Percentiles rank a stretch among this genome's conserved stretches.
These are phyloP conservation scores for Pleurotus pulmonarius DNA, from an alignment of 768 basidiomycete genomes.

Conservation along the genomic window DNA sequence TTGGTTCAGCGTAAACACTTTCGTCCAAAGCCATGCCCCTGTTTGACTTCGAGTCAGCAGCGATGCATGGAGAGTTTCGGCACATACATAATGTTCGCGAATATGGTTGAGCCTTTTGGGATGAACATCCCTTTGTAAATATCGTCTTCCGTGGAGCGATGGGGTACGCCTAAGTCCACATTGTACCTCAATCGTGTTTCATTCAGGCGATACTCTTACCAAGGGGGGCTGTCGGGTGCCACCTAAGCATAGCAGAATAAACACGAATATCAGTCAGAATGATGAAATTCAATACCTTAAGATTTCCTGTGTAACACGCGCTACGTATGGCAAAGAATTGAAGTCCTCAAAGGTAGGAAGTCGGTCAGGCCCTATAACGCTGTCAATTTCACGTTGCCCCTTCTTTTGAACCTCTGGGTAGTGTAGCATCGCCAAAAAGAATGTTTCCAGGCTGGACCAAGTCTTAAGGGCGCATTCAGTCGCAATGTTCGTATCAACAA, in stretches of 20 bases:
- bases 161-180: constrained; percentile 16
- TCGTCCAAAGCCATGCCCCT: constrained; percentile 24
- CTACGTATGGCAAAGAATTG: constrained; percentile 21
- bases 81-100: constrained; percentile 18
- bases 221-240: constrained; percentile 14
- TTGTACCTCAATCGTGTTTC: constrained; percentile 13
- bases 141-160: constrained; percentile 6
- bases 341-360: constrained; percentile 23
- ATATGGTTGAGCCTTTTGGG: constrained; percentile 12
- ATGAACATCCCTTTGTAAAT: constrained; percentile 13
- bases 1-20: constrained; percentile 19
- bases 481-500: no score
- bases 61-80: no score
- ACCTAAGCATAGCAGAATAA: constrained; percentile 7
- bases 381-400: constrained; percentile 27
- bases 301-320: constrained; percentile 21
- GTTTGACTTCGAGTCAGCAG: not conserved
- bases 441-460: constrained; percentile 11
- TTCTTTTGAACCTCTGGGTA: constrained; percentile 20
- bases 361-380: constrained; percentile 16
- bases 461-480: constrained; percentile 1
- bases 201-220: constrained; percentile 16
- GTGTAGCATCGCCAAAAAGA: constrained; percentile 24
- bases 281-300: not conserved
- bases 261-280: not conserved